A percentile compares a stretch with the other conserved stretches of the same genome.
Conservation (phyloP, 768 basidiomycete genomes). For the Serendipita sp. region DNA sequence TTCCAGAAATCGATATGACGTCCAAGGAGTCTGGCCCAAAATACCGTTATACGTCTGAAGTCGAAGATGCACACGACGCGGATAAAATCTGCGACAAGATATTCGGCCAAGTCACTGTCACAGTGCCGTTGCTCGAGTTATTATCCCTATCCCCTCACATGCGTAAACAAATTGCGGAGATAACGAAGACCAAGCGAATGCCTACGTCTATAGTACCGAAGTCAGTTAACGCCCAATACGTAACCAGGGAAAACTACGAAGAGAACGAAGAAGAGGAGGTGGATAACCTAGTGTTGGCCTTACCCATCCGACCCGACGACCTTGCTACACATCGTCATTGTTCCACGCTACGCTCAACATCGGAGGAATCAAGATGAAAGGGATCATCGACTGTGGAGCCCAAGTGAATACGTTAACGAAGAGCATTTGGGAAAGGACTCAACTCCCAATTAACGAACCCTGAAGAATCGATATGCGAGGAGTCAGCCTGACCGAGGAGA, state of each 20-base stretch:
- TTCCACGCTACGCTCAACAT: background rate
- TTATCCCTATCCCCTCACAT: background rate
- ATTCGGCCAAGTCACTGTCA: no score
- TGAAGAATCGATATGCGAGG: background rate
- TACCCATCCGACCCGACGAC: background rate
- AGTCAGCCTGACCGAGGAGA: background rate
- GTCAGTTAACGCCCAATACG: no score
- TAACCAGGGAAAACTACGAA: background rate
- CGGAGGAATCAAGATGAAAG: background rate
- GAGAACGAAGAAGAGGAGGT: no score
- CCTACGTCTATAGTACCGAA: background rate
- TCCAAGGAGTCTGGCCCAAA: no score
- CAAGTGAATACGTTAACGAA: background rate
- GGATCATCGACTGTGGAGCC: background rate
- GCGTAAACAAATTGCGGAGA: background rate
- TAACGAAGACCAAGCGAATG: background rate
- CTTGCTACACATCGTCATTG: background rate
- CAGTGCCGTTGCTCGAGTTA: no score
- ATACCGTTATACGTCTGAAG: no score
- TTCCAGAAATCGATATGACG: no score
- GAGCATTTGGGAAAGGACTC: background rate
- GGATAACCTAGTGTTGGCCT: background rate
- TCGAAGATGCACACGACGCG: no score
- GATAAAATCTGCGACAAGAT: no score
- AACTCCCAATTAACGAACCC: background rate